A percentile compares a stretch with the other conserved stretches of the same genome.
phyloP scores from a whole-genome alignment of 106 monocot genomes.

The Dactylorhiza incarnata region DNA sequence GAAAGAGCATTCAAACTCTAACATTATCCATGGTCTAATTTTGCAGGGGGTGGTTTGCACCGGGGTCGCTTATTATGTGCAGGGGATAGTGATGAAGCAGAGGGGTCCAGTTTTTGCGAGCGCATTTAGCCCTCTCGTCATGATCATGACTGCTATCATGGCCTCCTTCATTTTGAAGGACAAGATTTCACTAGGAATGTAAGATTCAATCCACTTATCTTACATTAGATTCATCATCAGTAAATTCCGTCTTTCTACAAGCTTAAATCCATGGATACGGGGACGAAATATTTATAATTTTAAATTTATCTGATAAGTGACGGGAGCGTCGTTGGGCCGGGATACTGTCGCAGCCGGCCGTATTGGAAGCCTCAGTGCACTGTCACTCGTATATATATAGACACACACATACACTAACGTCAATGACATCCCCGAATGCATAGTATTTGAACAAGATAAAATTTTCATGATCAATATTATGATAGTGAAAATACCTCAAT shows the following conservation, averaged over 20 bases:
- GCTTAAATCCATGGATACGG: too few relatives aligned
- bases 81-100: background rate
- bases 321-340: background rate
- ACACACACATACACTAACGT: too few relatives aligned
- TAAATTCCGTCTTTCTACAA: too few relatives aligned
- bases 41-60: background rate
- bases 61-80: background rate
- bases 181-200: background rate
- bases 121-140: background rate
- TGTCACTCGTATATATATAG: too few relatives aligned
- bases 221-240: too few relatives aligned
- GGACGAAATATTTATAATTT: background rate
- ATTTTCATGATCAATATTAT: too few relatives aligned
- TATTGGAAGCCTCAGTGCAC: background rate
- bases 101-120: constrained; percentile 6
- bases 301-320: background rate
- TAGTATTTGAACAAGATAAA: too few relatives aligned
- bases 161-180: background rate
- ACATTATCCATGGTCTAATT: too few relatives aligned
- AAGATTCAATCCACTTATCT: background rate
- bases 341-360: background rate
- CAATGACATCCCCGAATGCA: too few relatives aligned
- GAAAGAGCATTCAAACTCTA: too few relatives aligned
- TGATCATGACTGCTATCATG: background rate
- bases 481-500: too few relatives aligned